Base-by-base conservation (phyloP, 805 yeast species). In the Candida fluviatilis region DNA sequence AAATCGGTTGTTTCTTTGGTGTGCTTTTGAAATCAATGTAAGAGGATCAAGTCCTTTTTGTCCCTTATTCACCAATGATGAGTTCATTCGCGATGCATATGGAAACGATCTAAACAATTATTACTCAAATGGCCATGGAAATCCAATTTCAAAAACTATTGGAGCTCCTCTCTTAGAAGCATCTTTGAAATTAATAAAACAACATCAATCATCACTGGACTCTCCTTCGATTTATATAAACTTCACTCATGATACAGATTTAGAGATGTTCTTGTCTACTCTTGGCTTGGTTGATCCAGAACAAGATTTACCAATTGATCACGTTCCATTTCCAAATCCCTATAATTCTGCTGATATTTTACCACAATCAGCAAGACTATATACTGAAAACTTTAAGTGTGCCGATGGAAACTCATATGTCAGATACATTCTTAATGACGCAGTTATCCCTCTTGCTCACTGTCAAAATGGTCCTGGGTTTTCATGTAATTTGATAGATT, bases 11-110 rank as follows among this genome's bases (percentile, higher is more conserved):
- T 79, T 82, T 49, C 66, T 70, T n/a, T 71, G 79, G 58, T 86
- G 95, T 62, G 88, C 86, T 3, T 86, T 71, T 54, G 95, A 86
- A 58, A 61, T 84, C 33, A 84, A 84, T 39, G 83, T 78, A 6
- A 69, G 69, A 39, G 95, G 95, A 7, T 57, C 62, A 39, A 82
- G 91, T 12, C 71, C 73, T 19, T 78, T 84, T 45, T 86, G 95
- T 59, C 69, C 71, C 24, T 66, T 82, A 23, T 79, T 87, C 62
- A 81, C 87, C 29, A 71, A 71, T 48, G 78, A 79, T 17, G 91
- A 85, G 43, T 80, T 78, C 67, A 61, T 82, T 35, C 74, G 73
- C 17, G 74, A 72, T 48, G 79, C 79, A 36, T 87, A 85, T 58
- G 64, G 71, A 16, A 64, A 66, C 17, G 90, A 84, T 45, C 62